These are phyloP conservation scores for Epithemia pelagica DNA, from an alignment of 108 stramenopile genomes.

Conservation along the genomic window DNA sequence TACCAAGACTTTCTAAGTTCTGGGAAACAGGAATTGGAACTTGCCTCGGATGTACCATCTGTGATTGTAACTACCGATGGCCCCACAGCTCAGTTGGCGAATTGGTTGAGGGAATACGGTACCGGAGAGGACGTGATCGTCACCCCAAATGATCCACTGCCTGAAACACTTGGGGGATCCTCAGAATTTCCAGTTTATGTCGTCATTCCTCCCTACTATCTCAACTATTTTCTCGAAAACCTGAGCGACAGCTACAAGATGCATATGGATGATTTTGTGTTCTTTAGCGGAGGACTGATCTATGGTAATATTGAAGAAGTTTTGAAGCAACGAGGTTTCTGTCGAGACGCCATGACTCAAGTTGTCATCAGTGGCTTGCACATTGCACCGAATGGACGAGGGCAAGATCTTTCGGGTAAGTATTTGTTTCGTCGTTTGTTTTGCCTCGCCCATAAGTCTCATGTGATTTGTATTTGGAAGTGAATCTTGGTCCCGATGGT, in stretches of 20 bases:
- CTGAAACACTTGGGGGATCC: conserved; percentile 32
- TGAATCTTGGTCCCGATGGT: conserved; percentile 42
- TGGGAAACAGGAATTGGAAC: conserved; percentile 60
- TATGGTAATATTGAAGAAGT: conserved; percentile 72
- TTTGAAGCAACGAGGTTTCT: conserved; percentile 46
- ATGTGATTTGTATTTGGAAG: neutral
- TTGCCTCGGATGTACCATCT: conserved; percentile 54
- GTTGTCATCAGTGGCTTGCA: conserved; percentile 54
- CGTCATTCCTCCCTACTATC: conserved; percentile 52
- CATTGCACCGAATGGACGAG: conserved; percentile 28
- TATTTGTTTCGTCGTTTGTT: neutral
- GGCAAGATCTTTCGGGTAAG: conserved; percentile 42
- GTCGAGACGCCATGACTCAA: conserved; percentile 76
- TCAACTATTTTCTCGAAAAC: conserved; percentile 51
- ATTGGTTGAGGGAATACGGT: conserved; percentile 50
- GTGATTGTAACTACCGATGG: conserved; percentile 49
- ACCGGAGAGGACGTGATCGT: conserved; percentile 57
- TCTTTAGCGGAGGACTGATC: conserved; percentile 65
- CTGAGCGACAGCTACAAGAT: conserved; percentile 44
- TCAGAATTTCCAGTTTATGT: conserved; percentile 74
- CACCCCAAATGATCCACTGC: conserved; percentile 44
- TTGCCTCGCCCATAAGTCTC: neutral
- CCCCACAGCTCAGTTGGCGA: conserved; percentile 34
- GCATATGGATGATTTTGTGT: conserved; percentile 59
- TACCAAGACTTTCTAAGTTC: conserved; percentile 78